Conservation (phyloP, 2,329 filamentous ascomycete species). For the Xylaria sp. region DNA sequence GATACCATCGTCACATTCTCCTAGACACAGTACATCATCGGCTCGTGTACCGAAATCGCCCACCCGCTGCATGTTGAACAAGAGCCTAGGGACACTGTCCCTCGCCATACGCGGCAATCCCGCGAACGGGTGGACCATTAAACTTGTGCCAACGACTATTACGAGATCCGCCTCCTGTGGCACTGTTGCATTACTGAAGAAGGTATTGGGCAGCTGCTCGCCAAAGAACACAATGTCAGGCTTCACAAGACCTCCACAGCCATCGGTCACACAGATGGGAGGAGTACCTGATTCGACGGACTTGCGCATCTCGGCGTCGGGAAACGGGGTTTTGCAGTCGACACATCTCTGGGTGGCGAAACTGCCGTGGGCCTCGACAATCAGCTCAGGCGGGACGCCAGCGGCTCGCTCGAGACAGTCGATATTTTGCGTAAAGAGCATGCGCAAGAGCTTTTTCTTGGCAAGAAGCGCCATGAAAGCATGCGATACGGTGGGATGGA, state of each 20-base stretch:
- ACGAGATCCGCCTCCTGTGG: conserved; percentile 76
- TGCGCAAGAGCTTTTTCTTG: conserved; percentile 79
- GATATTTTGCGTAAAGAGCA: conserved; percentile 97
- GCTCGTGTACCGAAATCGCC: conserved; percentile 79
- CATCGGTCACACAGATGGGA: conserved; percentile 70
- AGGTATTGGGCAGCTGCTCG: conserved; percentile 68
- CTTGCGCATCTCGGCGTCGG: conserved; percentile 77
- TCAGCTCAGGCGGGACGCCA: conserved; percentile 81
- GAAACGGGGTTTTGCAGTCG: conserved; percentile 80
- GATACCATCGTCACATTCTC: conserved; percentile 85
- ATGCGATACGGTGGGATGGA: conserved; percentile 88
- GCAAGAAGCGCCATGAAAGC: conserved; percentile 87
- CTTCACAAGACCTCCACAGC: conserved; percentile 85
- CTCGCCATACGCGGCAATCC: conserved; percentile 74
- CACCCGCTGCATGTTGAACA: conserved; percentile 89
- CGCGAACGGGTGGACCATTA: conserved; percentile 90
- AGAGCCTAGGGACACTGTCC: conserved; percentile 75
- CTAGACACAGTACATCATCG: conserved; percentile 87
- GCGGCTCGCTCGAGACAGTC: conserved; percentile 92
- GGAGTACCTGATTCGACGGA: conserved; percentile 75
- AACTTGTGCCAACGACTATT: conserved; percentile 88
- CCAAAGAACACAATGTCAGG: conserved; percentile 97
- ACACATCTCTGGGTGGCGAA: conserved; percentile 94
- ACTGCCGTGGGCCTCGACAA: conserved; percentile 95
- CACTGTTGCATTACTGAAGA: conserved; percentile 66